These are phyloP conservation scores for Fraxinus excelsior DNA, from an alignment of 257 asterid species.

Conservation along the genomic window DNA sequence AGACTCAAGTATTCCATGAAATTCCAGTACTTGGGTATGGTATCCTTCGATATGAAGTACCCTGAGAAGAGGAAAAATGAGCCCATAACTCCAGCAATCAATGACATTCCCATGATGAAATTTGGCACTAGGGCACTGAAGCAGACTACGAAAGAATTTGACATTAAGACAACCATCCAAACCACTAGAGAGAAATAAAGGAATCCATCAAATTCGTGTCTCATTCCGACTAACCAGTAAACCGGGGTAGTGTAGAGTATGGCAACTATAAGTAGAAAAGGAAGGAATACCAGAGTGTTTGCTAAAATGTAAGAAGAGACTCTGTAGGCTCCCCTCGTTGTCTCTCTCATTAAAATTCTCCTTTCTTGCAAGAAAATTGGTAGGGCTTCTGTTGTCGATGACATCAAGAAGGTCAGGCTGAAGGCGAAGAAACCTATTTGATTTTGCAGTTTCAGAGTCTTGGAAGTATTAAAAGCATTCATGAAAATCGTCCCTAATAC, in stretches of 20 bases:
- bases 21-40: conserved; percentile 60
- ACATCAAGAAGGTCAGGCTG: conserved; percentile 63
- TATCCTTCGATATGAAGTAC: conserved; percentile 62
- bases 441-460: conserved; percentile 45
- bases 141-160: conserved; percentile 77
- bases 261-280: conserved; percentile 62
- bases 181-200: conserved; percentile 58
- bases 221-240: conserved; percentile 73
- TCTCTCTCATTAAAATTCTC: conserved; percentile 61
- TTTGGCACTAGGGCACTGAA: conserved; percentile 64
- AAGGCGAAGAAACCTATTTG: conserved; percentile 81
- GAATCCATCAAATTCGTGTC: conserved; percentile 40
- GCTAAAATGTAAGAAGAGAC: conserved; percentile 67
- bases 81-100: conserved; percentile 58
- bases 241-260: conserved; percentile 58
- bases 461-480: conserved; percentile 34
- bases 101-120: conserved; percentile 63
- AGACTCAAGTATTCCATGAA: conserved; percentile 70
- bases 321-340: conserved; percentile 76
- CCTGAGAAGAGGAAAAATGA: conserved; percentile 81
- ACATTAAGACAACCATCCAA: conserved; percentile 60
- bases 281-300: conserved; percentile 65
- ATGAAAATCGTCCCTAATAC: conserved; percentile 64
- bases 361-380: conserved; percentile 79
- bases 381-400: conserved; percentile 87